phyloP scores from a whole-genome alignment of 345 rosid genomes.

The Turnera subulata region DNA sequence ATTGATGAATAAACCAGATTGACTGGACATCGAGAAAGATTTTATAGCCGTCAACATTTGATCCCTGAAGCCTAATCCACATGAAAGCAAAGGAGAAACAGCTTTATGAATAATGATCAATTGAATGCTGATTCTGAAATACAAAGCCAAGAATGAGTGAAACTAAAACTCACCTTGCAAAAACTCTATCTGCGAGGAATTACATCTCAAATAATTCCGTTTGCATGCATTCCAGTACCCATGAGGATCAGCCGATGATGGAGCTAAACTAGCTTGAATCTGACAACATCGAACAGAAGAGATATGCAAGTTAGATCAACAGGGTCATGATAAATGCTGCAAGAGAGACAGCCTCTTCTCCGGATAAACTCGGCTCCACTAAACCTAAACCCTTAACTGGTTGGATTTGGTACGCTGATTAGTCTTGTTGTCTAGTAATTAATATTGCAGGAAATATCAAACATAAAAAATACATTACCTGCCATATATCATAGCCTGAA shows the following conservation, averaged over 20 bases:
- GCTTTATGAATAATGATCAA: neutral
- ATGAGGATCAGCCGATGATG: constrained; percentile 28
- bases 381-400: too few species aligned
- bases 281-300: constrained; percentile 13
- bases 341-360: too few species aligned
- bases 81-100: constrained; percentile 13
- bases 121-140: neutral
- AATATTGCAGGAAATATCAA: too few species aligned
- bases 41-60: constrained; percentile 23
- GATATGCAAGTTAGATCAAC: too few species aligned
- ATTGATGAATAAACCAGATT: constrained; percentile 25
- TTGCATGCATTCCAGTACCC: constrained; percentile 25
- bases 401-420: too few species aligned
- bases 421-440: too few species aligned
- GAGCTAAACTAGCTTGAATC: constrained; percentile 20
- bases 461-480: constrained; percentile 9
- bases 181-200: constrained; percentile 25
- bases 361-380: too few species aligned
- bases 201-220: constrained; percentile 18
- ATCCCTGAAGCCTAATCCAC: constrained; percentile 26
- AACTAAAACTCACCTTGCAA: constrained; percentile 23
- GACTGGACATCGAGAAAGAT: constrained; percentile 17
- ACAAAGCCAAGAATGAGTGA: neutral
- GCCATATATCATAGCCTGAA: constrained; percentile 33
- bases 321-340: too few species aligned